Evolutionary conservation across 2,329 filamentous ascomycete species (phyloP), one percentile per base, ranked within the genome.

Genomic region (Fusarium sp.): DNA sequence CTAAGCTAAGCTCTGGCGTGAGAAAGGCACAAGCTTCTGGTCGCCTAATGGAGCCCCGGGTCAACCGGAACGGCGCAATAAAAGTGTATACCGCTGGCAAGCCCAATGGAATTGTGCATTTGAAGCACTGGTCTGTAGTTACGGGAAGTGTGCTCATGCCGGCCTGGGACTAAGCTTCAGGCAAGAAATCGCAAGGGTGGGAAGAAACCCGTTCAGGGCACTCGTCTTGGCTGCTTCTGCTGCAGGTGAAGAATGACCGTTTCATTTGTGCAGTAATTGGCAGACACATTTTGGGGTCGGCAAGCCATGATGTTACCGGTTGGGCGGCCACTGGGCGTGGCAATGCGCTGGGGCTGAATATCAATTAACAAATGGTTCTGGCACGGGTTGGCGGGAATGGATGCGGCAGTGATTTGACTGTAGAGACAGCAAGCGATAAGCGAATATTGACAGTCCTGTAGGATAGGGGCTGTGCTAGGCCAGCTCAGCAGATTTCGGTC

Each of bases 291-390:
- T 40, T 53, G 56, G n/a, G 42, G 34, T 32, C 46, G 29, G 32
- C 27, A 45, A 38, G 29, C 38, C 27, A 55, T 50, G 68, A 68
- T 57, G 54, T 53, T 55, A 54, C 55, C 57, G 49, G 51, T 30
- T 59, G 58, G 25, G 49, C 50, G 65, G 67, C 59, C 61, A 69
- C 34, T 49, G 56, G 63, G 59, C 63, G 50, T 64, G 58, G 63
- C 54, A 68, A 74, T 75, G 62, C 64, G 55, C 59, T 56, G 67
- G 61, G 73, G 73, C 73, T 75, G 73, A 75, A 69, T 63, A 32
- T 25, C 40, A 61, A 56, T 61, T 22, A 51, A 32, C 63, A 63
- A 68, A 68, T 63, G 56, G 55, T 55, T 65, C 61, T 65, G 51
- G 55, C 70, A 73, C 67, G 67, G 51, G 70, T 53, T 66, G 55